These are phyloP conservation scores for Penicillium olsonii DNA, from an alignment of 2,329 filamentous ascomycete genomes.

Conservation along the genomic window DNA sequence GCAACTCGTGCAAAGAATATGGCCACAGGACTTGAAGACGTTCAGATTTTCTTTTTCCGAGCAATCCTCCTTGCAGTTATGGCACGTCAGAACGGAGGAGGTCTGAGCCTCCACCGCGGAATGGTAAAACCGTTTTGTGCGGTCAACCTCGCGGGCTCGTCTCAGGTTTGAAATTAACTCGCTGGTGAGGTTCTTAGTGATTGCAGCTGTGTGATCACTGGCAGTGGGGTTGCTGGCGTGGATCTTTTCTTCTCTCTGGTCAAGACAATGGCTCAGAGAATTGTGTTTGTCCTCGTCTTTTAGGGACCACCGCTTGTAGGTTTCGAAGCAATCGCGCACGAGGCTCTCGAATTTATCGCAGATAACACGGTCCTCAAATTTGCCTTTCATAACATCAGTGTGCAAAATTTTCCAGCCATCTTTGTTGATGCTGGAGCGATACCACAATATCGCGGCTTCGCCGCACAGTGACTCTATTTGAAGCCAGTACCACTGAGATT, in stretches of 20 bases:
- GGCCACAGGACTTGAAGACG: constrained; percentile 54
- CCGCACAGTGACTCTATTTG: background rate
- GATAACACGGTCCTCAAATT: background rate
- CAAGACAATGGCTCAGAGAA: background rate
- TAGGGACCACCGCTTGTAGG: background rate
- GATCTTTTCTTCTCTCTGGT: background rate
- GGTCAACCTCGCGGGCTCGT: constrained; percentile 24
- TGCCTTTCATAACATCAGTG: background rate
- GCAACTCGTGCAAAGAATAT: constrained; percentile 51
- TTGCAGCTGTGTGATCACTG: background rate
- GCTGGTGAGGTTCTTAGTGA: constrained; percentile 1
- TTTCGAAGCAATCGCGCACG: background rate
- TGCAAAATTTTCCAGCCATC: background rate
- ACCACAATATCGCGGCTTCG: background rate
- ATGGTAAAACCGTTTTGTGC: constrained; percentile 24
- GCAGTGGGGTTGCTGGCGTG: too few relatives aligned
- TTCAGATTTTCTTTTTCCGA: constrained; percentile 34
- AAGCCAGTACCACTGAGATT: background rate
- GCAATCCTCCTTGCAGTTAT: constrained; percentile 30
- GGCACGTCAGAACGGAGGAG: constrained; percentile 6
- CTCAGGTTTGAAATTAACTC: constrained; percentile 22
- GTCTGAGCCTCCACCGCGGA: constrained; percentile 24
- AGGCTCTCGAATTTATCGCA: background rate
- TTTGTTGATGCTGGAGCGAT: background rate
- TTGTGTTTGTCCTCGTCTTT: background rate